A percentile compares a stretch with the other conserved stretches of the same genome.
These are phyloP conservation scores for Paradendryphiella salina DNA, from an alignment of 2,329 filamentous ascomycete genomes.

Conservation along the genomic window DNA sequence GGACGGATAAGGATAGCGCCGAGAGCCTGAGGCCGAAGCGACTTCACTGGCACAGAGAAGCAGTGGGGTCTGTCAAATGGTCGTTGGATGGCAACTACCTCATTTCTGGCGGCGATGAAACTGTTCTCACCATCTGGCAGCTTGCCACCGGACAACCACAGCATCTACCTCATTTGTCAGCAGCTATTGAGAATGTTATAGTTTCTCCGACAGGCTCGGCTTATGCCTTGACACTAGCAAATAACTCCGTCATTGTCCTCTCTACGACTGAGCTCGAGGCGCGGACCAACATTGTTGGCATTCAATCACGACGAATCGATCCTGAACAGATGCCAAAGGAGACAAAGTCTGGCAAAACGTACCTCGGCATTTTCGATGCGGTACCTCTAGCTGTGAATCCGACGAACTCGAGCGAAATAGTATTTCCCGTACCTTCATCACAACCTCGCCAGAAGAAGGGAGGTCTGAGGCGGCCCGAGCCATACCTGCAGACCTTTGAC, in stretches of 20 bases:
- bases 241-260: conserved; percentile 89
- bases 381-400: conserved; percentile 50
- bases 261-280: conserved; percentile 89
- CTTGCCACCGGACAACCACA: conserved; percentile 81
- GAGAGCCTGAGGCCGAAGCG: conserved; percentile 60
- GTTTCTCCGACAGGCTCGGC: conserved; percentile 78
- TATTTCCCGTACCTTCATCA: conserved; percentile 57
- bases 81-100: conserved; percentile 92
- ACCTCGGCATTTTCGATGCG: conserved; percentile 28
- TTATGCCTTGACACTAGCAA: conserved; percentile 82
- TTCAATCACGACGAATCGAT: conserved; percentile 61
- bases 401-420: conserved; percentile 45
- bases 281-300: conserved; percentile 78
- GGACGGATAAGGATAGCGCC: conserved; percentile 32
- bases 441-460: conserved; percentile 46
- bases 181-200: conserved; percentile 79
- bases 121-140: conserved; percentile 89
- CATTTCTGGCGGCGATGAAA: conserved; percentile 89
- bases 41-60: conserved; percentile 88
- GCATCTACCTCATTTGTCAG: conserved; percentile 86
- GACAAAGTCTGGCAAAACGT: conserved; percentile 21
- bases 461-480: conserved; percentile 51
- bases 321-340: conserved; percentile 32
- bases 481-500: conserved; percentile 83
- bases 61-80: conserved; percentile 86